Percentiles rank a stretch among this genome's conserved stretches.
Conservation (phyloP, 306 rosid species). For the Fragaria vesca region DNA sequence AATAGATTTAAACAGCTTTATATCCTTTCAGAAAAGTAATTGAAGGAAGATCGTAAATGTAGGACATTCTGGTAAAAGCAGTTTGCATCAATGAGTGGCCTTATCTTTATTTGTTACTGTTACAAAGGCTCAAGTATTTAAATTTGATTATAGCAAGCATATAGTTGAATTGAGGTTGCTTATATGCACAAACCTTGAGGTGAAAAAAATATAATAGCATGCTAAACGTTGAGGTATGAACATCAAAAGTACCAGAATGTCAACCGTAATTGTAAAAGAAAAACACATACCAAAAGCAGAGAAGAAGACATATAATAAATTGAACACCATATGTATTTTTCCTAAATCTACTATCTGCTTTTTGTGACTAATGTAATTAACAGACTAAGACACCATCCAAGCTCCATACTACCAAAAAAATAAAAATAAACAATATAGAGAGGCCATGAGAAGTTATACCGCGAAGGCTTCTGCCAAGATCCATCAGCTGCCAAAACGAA, state of each 20-base stretch:
- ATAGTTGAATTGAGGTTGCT: neutral
- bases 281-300: neutral
- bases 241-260: neutral
- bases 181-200: neutral
- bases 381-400: neutral
- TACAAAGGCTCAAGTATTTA: neutral
- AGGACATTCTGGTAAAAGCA: neutral
- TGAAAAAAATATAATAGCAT: neutral
- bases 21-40: conserved; percentile 8
- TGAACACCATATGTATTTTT: neutral
- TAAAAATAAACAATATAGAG: neutral
- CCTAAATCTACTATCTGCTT: neutral
- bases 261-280: neutral
- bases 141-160: neutral
- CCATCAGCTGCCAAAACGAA: conserved; percentile 92
- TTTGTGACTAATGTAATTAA: neutral
- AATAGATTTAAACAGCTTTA: conserved; percentile 9
- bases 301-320: neutral
- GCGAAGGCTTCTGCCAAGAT: conserved; percentile 85
- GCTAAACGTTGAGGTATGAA: too few relatives aligned
- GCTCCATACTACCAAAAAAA: neutral
- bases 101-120: neutral
- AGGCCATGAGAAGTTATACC: conserved; percentile 38
- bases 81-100: neutral
- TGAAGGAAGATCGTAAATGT: neutral